These are phyloP conservation scores for Ascochyta viciae-villosae DNA, from an alignment of 2,329 filamentous ascomycete genomes.

Conservation along the genomic window DNA sequence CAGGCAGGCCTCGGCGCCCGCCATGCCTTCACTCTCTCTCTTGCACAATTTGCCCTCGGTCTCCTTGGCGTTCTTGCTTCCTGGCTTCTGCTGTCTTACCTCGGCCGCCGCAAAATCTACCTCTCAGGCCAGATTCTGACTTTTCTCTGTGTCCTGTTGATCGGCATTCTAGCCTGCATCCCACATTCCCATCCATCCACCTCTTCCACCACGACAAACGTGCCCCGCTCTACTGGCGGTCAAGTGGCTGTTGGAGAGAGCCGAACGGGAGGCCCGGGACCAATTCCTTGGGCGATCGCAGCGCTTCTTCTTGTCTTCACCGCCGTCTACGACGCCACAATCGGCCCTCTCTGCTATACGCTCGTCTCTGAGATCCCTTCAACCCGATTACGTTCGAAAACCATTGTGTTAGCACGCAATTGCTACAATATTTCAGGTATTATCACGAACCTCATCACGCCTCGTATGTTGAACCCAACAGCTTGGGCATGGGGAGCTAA, in stretches of 20 bases:
- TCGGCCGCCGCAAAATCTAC: constrained; percentile 77
- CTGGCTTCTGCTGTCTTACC: constrained; percentile 78
- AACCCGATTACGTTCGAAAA: constrained; percentile 83
- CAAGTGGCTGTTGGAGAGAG: background rate
- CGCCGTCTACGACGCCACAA: constrained; percentile 17
- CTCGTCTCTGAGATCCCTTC: constrained; percentile 83
- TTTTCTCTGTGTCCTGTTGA: constrained; percentile 72
- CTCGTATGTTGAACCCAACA: constrained; percentile 48
- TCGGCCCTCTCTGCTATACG: constrained; percentile 60
- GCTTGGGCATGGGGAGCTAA: constrained; percentile 87
- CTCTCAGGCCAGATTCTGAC: constrained; percentile 66
- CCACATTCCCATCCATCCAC: background rate
- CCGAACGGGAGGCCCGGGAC: background rate
- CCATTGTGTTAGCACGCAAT: constrained; percentile 80
- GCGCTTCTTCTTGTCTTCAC: constrained; percentile 20
- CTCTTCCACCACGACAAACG: background rate
- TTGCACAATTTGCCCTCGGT: constrained; percentile 46
- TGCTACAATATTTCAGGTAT: constrained; percentile 79
- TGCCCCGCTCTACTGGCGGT: background rate
- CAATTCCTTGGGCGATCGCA: constrained; percentile 17
- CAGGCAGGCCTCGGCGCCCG: constrained; percentile 20
- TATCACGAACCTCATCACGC: constrained; percentile 81
- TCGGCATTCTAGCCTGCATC: constrained; percentile 73
- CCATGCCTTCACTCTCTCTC: constrained; percentile 75
- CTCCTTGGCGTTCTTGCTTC: constrained; percentile 69